A percentile compares a stretch with the other conserved stretches of the same genome.
Evolutionary conservation across 208 protist genomes (phyloP).

Genomic region (Trichomonas gallinae): DNA sequence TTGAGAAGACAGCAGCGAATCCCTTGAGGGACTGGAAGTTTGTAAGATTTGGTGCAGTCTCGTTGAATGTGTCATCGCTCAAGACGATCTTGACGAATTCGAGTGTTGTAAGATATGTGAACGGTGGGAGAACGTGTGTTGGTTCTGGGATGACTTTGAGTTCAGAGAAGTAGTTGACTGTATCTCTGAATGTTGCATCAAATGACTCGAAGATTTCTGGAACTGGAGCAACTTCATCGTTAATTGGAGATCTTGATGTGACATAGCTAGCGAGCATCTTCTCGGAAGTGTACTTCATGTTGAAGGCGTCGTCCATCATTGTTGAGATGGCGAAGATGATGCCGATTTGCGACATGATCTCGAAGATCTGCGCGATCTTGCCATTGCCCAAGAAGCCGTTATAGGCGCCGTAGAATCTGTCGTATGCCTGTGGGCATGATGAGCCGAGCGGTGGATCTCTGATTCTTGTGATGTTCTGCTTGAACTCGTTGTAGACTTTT

Average conservation of each 20-base stretch:
- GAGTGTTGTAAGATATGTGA: background rate
- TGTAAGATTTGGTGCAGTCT: background rate
- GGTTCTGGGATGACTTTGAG: background rate
- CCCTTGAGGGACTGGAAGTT: background rate
- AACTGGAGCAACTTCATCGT: too few relatives aligned
- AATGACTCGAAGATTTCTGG: background rate
- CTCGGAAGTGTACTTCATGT: background rate
- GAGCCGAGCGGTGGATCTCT: background rate
- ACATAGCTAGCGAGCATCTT: background rate
- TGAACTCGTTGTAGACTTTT: background rate
- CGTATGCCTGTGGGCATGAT: background rate
- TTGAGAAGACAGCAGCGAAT: background rate
- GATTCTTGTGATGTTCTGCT: background rate
- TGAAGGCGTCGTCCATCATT: background rate
- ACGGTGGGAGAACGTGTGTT: background rate
- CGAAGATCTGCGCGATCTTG: background rate
- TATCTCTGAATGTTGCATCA: background rate
- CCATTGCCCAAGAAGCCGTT: background rate
- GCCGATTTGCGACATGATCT: background rate
- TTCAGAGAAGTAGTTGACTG: background rate
- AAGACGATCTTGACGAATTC: background rate
- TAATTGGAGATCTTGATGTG: background rate
- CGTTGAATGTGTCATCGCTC: background rate
- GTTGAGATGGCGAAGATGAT: background rate
- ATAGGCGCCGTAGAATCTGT: background rate